Evolutionary conservation across 108 stramenopile genomes (phyloP).

Genomic region (Cylindrotheca fusiformis): DNA sequence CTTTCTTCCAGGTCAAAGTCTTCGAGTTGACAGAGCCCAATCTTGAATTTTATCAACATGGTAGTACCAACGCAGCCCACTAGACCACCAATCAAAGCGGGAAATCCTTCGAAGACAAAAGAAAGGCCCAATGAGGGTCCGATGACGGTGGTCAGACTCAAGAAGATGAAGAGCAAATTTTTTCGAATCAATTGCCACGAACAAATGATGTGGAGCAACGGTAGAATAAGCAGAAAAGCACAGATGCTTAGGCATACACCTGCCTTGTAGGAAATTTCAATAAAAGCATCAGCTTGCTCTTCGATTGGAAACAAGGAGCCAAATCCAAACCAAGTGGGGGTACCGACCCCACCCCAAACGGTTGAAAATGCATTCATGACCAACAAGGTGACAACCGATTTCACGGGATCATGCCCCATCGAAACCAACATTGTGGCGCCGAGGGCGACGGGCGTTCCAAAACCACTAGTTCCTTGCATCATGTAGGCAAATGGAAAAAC

Average conservation of each 20-base stretch:
- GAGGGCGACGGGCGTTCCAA: too few relatives aligned
- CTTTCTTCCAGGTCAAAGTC: neutral
- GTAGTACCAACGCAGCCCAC: constrained; percentile 43
- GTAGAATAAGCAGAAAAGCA: constrained; percentile 47
- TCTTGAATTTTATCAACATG: constrained; percentile 38
- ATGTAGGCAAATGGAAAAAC: too few relatives aligned
- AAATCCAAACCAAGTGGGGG: constrained; percentile 68
- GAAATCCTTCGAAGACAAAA: constrained; percentile 54
- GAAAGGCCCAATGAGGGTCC: constrained; percentile 45
- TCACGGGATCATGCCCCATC: constrained; percentile 46
- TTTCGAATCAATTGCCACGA: constrained; percentile 35
- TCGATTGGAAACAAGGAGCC: constrained; percentile 31
- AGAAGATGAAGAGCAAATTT: constrained; percentile 46
- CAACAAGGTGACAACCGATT: too few relatives aligned
- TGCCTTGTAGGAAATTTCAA: constrained; percentile 43
- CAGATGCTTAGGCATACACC: constrained; percentile 35
- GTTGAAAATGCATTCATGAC: constrained; percentile 66
- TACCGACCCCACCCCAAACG: too few relatives aligned
- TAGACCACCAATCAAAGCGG: constrained; percentile 60
- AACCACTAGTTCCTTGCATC: too few relatives aligned
- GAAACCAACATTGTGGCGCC: too few relatives aligned
- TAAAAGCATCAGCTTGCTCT: constrained; percentile 39
- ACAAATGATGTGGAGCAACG: constrained; percentile 39
- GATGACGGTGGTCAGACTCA: constrained; percentile 27
- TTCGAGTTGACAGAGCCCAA: constrained; percentile 29